Percentiles rank a stretch among this genome's conserved stretches.
Conservation (phyloP, 352 stramenopile genomes). For the Phytophthora idaei region DNA sequence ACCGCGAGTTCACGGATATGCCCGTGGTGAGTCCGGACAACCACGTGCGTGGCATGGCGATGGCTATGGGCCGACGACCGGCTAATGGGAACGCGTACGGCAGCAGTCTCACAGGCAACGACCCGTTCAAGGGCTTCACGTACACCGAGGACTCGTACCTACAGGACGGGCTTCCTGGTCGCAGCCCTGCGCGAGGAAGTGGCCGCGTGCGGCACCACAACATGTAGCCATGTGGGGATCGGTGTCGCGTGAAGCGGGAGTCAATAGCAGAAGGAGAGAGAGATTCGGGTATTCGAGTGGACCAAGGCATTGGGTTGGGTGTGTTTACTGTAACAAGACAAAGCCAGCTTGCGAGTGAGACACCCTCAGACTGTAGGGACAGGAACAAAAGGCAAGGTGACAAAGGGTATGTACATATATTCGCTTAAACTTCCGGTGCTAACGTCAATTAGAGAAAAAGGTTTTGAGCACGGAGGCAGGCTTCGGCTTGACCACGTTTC, state of each 20-base stretch:
- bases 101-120: conserved; percentile 62
- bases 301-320: conserved; percentile 11
- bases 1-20: conserved; percentile 97
- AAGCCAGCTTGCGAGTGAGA: conserved; percentile 15
- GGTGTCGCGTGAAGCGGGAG: conserved; percentile 8
- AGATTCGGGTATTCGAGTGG: conserved; percentile 22
- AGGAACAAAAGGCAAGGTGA: conserved; percentile 18
- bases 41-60: conserved; percentile 61
- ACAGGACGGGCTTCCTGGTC: conserved; percentile 56
- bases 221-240: conserved; percentile 29
- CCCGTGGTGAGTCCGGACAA: conserved; percentile 93
- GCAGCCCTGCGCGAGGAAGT: conserved; percentile 29
- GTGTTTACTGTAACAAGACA: conserved; percentile 13
- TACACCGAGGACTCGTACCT: conserved; percentile 86
- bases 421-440: conserved; percentile 30
- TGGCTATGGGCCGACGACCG: conserved; percentile 50
- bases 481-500: conserved; percentile 11
- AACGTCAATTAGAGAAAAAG: conserved; percentile 34
- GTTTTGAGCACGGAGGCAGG: conserved; percentile 26
- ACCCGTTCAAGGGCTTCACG: conserved; percentile 87
- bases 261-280: conserved; percentile 30
- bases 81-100: conserved; percentile 47
- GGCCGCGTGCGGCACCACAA: conserved; percentile 39
- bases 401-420: conserved; percentile 49
- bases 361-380: conserved; percentile 29